Conservation (phyloP, 768 basidiomycete species). For the Galerina sulciceps region DNA sequence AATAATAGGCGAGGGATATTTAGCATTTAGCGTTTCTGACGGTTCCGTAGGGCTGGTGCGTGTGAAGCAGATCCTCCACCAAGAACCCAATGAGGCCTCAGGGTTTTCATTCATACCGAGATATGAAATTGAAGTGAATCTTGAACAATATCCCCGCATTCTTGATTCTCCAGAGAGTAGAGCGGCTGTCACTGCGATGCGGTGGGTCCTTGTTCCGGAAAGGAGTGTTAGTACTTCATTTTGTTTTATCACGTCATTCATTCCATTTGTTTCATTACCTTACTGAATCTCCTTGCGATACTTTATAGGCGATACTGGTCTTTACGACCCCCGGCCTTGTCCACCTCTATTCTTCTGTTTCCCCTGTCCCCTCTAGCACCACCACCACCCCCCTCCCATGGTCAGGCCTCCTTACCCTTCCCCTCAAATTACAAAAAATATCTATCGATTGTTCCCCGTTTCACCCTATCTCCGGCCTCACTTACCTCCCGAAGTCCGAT, state of each 20-base stretch:
- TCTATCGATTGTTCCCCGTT: slow-evolving; percentile 65
- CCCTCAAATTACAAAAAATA: slow-evolving; percentile 48
- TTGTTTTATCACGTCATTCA: background rate
- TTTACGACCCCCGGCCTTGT: slow-evolving; percentile 64
- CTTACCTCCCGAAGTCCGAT: slow-evolving; percentile 55
- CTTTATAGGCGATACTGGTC: slow-evolving; percentile 45
- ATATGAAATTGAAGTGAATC: slow-evolving; percentile 35
- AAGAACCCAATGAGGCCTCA: slow-evolving; percentile 13
- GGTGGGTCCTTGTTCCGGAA: slow-evolving; percentile 52
- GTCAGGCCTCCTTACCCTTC: slow-evolving; percentile 53
- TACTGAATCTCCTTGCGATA: background rate
- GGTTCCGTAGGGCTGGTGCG: slow-evolving; percentile 62
- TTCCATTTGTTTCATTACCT: background rate
- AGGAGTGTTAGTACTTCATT: slow-evolving; percentile 41
- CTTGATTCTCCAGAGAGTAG: slow-evolving; percentile 41
- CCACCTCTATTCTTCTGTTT: slow-evolving; percentile 54
- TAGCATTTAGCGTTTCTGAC: slow-evolving; percentile 64
- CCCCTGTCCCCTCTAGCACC: too few species aligned
- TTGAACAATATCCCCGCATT: slow-evolving; percentile 30
- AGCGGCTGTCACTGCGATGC: slow-evolving; percentile 52
- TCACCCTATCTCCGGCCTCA: slow-evolving; percentile 61
- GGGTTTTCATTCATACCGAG: slow-evolving; percentile 33
- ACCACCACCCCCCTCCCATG: slow-evolving; percentile 31
- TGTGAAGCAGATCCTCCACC: slow-evolving; percentile 49
- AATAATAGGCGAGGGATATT: slow-evolving; percentile 52